Evolutionary conservation across 73 alveolate species (phyloP).

Genomic region (Tetrahymena elliotti): DNA sequence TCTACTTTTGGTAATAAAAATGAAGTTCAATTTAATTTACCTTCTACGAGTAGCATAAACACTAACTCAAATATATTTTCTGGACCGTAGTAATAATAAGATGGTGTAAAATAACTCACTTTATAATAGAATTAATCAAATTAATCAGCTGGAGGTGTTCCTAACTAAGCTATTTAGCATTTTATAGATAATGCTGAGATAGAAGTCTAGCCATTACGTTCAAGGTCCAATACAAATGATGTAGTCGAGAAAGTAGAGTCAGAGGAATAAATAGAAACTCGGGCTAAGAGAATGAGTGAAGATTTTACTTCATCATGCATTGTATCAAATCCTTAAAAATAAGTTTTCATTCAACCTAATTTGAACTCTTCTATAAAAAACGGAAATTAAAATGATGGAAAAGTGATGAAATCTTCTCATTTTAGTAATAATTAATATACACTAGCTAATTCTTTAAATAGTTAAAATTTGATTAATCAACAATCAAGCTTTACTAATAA

Average conservation of each 20-base stretch:
- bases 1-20: neutral
- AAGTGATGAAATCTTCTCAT: neutral
- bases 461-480: neutral
- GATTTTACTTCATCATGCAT: neutral
- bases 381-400: neutral
- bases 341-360: neutral
- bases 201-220: neutral
- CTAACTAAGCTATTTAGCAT: neutral
- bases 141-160: neutral
- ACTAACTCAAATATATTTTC: neutral
- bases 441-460: neutral
- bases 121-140: neutral
- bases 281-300: neutral
- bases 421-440: neutral
- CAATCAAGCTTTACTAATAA: neutral
- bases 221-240: neutral
- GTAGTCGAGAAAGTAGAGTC: neutral
- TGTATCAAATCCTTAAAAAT: neutral
- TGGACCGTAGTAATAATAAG: neutral
- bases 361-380: neutral
- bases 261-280: neutral
- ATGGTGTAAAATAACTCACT: neutral
- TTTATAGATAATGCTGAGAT: neutral
- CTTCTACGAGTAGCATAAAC: neutral
- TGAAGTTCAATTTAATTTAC: neutral